phyloP scores from a whole-genome alignment of 768 basidiomycete genomes.

The Lanmaoa rubissima region DNA sequence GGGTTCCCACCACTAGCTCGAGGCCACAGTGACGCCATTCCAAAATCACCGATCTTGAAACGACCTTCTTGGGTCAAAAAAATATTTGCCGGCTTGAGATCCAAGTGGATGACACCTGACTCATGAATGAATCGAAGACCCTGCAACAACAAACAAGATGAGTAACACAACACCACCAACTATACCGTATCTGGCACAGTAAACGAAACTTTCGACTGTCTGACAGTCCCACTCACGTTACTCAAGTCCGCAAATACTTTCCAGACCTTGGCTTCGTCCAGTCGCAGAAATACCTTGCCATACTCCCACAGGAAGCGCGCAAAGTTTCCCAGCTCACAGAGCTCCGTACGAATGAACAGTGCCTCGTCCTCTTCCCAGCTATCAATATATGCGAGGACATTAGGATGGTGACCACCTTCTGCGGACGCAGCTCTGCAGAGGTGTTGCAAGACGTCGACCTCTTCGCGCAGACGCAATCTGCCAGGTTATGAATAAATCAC shows the following conservation, averaged over 20 bases:
- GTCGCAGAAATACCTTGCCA: conserved; percentile 75
- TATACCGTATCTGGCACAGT: conserved; percentile 22
- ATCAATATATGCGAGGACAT: conserved; percentile 86
- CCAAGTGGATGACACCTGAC: conserved; percentile 88
- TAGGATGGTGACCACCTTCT: conserved; percentile 51
- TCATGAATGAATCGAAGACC: conserved; percentile 90
- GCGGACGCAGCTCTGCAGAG: conserved; percentile 44
- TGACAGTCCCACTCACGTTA: conserved; percentile 55
- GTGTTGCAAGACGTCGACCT: conserved; percentile 87
- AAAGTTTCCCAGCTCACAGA: conserved; percentile 92
- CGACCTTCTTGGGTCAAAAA: conserved; percentile 85
- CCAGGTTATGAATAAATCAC: conserved; percentile 15
- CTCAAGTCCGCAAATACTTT: conserved; percentile 91
- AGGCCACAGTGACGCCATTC: conserved; percentile 96
- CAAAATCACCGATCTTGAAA: conserved; percentile 98
- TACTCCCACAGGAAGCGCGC: conserved; percentile 89
- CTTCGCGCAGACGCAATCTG: conserved; percentile 86
- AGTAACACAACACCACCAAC: conserved; percentile 24
- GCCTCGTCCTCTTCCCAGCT: conserved; percentile 94
- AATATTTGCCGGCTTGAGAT: conserved; percentile 96
- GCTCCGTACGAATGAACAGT: conserved; percentile 90
- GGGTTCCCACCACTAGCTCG: conserved; percentile 43
- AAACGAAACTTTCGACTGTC: conserved; percentile 1
- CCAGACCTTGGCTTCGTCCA: conserved; percentile 95
- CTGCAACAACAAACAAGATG: conserved; percentile 38